Evolutionary conservation across 352 stramenopile species (phyloP), one percentile per base, ranked within the genome.

Genomic region (Pythium monospermum): DNA sequence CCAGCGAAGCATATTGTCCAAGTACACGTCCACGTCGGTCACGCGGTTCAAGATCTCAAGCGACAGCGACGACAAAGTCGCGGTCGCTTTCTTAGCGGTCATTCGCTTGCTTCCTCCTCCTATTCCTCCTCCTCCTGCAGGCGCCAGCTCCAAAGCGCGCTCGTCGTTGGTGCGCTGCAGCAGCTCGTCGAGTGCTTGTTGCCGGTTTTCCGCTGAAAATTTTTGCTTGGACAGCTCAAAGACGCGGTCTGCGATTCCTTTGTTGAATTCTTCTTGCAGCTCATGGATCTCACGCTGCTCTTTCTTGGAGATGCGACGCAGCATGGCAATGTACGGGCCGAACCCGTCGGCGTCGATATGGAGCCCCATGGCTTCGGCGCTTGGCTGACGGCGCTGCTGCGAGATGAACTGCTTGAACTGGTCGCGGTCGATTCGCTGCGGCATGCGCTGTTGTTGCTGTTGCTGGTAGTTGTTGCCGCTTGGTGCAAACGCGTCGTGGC

Each of bases 211-310:
- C 25, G 76, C 64, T 45, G 77, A 91, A 54, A 92, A 94, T 36
- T 91, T 91, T 26, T 89, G 73, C 54, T 94, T 89, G 4, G 83
- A 87, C 4, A 94, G 56, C 42, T 88, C 72, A 59, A 94, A 94
- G 15, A 91, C 77, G 27, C 78, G 79, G 47, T 87, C 74, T 0
- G 80, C 78, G 31, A 94, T 81, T 38, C 75, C 80, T 11, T 77
- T 73, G 51, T 90, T 75, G 61, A 94, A 91, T 33, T 94, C 80
- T 16, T 87, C 66, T 41, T 94, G 79, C 3, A 94, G 53, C 22
- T 67, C 67, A 50, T 89, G 86, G 32, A 94, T 73, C 55, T 94
- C 78, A 32, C 87, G 88, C 54, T 79, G 75, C 53, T 94, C 83
- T 5, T 87, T 68, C 48, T 86, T 86, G 12, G 71, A 61, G 2